phyloP scores from a whole-genome alignment of 2,329 filamentous ascomycete species.

The Diaporthe velutina region DNA sequence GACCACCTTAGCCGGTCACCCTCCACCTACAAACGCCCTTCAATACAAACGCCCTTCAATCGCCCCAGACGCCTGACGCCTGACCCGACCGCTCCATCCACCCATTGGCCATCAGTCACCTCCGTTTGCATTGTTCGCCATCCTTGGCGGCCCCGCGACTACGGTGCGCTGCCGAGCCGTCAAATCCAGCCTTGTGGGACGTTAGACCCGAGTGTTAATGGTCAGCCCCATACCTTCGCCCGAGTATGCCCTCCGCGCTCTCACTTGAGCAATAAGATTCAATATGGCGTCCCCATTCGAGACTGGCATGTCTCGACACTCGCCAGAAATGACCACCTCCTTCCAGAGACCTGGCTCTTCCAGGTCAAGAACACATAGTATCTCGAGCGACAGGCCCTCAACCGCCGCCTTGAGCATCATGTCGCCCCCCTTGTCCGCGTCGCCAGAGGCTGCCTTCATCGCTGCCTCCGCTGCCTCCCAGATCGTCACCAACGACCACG shows the following conservation, averaged over 20 bases:
- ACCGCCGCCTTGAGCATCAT: conserved; percentile 69
- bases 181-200: conserved; percentile 18
- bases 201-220: conserved; percentile 26
- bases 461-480: conserved; percentile 89
- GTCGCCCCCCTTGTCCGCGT: conserved; percentile 76
- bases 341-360: conserved; percentile 40
- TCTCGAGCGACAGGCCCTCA: conserved; percentile 79
- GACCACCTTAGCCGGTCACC: conserved; percentile 16
- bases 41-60: background rate
- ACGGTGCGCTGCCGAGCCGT: conserved; percentile 32
- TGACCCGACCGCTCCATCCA: background rate
- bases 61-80: conserved; percentile 25
- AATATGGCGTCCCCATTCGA: conserved; percentile 36
- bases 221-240: conserved; percentile 18
- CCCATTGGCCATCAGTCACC: conserved; percentile 21
- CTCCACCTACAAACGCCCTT: conserved; percentile 10
- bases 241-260: conserved; percentile 30
- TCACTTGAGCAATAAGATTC: conserved; percentile 31
- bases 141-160: conserved; percentile 27
- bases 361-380: conserved; percentile 69
- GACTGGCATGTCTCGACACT: conserved; percentile 35
- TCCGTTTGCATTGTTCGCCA: conserved; percentile 16
- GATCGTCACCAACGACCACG: conserved; percentile 90
- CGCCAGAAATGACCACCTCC: conserved; percentile 29
- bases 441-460: conserved; percentile 88